Base-by-base conservation (phyloP, 2,329 filamentous ascomycete genomes). In the Colletotrichum liriopes region DNA sequence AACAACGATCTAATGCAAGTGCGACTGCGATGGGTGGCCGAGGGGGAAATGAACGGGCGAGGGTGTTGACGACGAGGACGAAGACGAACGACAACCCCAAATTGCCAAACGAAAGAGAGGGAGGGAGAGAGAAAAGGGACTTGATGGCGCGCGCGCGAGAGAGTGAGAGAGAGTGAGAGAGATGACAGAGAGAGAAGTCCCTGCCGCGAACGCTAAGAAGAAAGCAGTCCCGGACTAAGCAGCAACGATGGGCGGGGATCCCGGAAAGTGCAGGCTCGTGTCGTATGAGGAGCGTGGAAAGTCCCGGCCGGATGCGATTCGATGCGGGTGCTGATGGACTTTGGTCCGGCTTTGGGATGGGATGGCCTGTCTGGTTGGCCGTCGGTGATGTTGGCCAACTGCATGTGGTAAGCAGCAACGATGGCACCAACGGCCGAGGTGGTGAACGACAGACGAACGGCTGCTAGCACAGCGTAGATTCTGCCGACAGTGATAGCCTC, bases 231-330 rank as follows among this genome's bases (percentile, higher is more conserved):
- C 41, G 18, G 41, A 26, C 61, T 56, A 62, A 71, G 51, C 49
- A 62, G 55, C 23, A 43, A 49, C 49, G 56, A 62, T 61, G 55
- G 52, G 65, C 64, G 65, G 69, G 65, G 51, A 58, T 63, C 52
- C 65, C 43, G 69, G 65, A 63, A 72, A 54, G 52, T 47, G 65
- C 65, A 71, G 69, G 41, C 62, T 71, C 58, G 58, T 52, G 59
- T 66, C 55, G 67, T 68, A 62, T 56, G 68, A 62, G 64, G 26
- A 67, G 58, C 35, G 68, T 71, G 56, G 64, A 26, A 71, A 71
- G 55, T 58, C 58, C 64, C 58, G 56, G 68, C 68, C 58, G 64
- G 64, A 67, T 51, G 51, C 68, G 68, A 68, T 59, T 63, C 65
- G 69, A 72, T 55, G 52, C 29, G 35, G 23, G 23, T 58, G 65